These are phyloP conservation scores for Fusarium chuoi DNA, from an alignment of 2,329 filamentous ascomycete species.

Conservation along the genomic window DNA sequence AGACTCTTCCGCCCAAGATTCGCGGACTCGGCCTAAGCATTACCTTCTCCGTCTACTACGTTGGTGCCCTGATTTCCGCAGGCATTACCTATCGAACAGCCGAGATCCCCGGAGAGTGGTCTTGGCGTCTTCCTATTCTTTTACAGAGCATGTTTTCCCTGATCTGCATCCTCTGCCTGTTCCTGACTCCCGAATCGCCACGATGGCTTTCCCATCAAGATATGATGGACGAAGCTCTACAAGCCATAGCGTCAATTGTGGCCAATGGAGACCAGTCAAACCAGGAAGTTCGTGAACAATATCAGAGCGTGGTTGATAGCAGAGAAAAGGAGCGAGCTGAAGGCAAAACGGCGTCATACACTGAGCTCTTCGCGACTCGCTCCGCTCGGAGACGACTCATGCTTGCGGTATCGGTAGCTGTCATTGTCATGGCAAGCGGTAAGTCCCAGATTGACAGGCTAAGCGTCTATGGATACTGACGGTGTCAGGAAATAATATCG, in stretches of 20 bases:
- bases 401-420: not conserved
- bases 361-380: not conserved
- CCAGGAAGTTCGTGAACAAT: not conserved
- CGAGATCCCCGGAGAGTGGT: not conserved
- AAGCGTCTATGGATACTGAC: rapidly evolving
- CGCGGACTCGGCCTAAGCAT: not conserved
- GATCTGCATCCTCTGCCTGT: not conserved
- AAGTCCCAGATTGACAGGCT: not conserved
- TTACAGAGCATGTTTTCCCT: not conserved
- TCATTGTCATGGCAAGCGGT: not conserved
- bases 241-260: not conserved
- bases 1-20: not conserved
- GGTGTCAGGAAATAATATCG: not conserved
- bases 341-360: not conserved
- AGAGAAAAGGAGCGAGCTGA: not conserved
- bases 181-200: not conserved
- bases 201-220: not conserved
- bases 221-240: not conserved
- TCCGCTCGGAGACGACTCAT: not conserved
- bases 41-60: not conserved
- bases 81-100: not conserved
- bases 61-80: not conserved
- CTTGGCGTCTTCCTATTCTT: not conserved
- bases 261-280: not conserved
- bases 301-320: not conserved